Evolutionary conservation across 176 grass and related monocot genomes (phyloP).

Genomic region (Lolium perenne): DNA sequence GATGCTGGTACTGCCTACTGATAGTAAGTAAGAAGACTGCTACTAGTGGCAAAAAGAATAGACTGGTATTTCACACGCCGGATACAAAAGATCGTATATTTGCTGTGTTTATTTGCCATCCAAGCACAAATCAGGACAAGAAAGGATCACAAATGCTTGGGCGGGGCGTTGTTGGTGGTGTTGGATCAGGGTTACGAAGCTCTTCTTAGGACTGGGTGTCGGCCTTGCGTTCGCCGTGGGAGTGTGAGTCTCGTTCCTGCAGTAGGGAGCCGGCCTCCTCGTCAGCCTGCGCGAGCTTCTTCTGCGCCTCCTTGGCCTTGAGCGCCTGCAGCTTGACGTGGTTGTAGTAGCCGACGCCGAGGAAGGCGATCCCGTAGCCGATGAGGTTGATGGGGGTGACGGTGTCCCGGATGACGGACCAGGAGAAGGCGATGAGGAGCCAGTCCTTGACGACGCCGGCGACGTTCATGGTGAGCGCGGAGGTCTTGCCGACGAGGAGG

Average conservation of each 20-base stretch:
- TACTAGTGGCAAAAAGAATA: constrained; percentile 10
- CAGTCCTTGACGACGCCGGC: constrained; percentile 97
- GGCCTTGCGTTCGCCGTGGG: constrained; percentile 56
- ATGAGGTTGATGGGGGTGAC: constrained; percentile 87
- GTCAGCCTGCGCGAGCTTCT: constrained; percentile 79
- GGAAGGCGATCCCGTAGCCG: constrained; percentile 88
- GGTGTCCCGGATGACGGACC: constrained; percentile 94
- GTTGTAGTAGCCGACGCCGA: constrained; percentile 94
- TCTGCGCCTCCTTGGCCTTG: constrained; percentile 97
- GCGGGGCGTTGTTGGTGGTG: not conserved
- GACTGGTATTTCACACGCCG: constrained; percentile 29
- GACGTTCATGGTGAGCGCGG: constrained; percentile 94
- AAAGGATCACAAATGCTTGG: constrained; percentile 33
- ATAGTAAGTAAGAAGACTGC: not conserved
- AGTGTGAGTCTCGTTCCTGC: constrained; percentile 58
- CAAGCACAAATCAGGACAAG: constrained; percentile 51
- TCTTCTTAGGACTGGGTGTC: constrained; percentile 62
- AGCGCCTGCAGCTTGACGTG: constrained; percentile 93
- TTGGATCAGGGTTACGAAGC: no score
- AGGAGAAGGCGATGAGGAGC: constrained; percentile 95
- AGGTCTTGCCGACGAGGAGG: constrained; percentile 92
- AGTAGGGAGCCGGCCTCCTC: constrained; percentile 79
- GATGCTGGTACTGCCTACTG: not conserved
- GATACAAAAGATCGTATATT: constrained; percentile 43
- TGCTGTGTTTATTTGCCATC: constrained; percentile 56